phyloP scores from a whole-genome alignment of 352 stramenopile genomes.

The Phytophthora pistaciae region DNA sequence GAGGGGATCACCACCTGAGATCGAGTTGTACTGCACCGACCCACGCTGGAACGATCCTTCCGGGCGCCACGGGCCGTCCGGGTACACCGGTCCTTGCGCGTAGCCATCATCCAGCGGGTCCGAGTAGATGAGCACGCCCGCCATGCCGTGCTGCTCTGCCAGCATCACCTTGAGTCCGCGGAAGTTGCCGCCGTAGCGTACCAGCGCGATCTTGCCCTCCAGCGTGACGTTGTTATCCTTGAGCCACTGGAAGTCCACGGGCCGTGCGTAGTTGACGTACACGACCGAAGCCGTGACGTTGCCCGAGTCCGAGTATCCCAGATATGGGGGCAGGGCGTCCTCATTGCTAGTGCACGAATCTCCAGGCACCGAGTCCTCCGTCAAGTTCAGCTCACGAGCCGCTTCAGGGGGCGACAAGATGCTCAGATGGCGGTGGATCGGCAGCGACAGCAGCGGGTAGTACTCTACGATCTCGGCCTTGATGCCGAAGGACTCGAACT shows the following conservation, averaged over 20 bases:
- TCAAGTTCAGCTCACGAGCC: conserved; percentile 60
- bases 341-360: conserved; percentile 70
- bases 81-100: conserved; percentile 49
- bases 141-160: conserved; percentile 78
- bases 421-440: conserved; percentile 48
- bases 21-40: conserved; percentile 84
- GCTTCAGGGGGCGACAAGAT: conserved; percentile 51
- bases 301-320: conserved; percentile 85
- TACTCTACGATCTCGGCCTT: conserved; percentile 74
- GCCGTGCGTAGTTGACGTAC: conserved; percentile 91
- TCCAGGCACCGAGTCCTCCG: conserved; percentile 59
- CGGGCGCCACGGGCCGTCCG: conserved; percentile 59
- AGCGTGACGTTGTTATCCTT: conserved; percentile 73
- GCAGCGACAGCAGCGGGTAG: conserved; percentile 77
- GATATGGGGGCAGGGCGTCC: conserved; percentile 75
- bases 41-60: conserved; percentile 86
- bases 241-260: conserved; percentile 85
- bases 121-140: conserved; percentile 89
- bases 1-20: conserved; percentile 78
- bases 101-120: conserved; percentile 90
- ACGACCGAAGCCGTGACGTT: conserved; percentile 79
- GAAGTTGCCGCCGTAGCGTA: conserved; percentile 85
- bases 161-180: conserved; percentile 88
- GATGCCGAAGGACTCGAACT: conserved; percentile 71
- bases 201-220: conserved; percentile 83